phyloP scores from a whole-genome alignment of 805 yeast species.

The Candida boidinii region DNA sequence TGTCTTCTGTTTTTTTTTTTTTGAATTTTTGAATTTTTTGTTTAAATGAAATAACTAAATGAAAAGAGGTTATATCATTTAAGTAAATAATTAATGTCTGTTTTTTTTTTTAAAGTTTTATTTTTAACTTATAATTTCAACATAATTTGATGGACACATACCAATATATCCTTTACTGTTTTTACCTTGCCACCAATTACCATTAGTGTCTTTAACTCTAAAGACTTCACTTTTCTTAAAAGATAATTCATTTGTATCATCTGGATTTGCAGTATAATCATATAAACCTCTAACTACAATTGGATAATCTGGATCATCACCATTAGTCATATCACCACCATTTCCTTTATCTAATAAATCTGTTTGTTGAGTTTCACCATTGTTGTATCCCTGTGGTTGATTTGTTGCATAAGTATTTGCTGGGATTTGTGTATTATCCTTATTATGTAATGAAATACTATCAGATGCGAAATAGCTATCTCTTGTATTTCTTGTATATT shows the following conservation, averaged over 20 bases:
- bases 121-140: conserved; percentile 71
- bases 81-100: too few species aligned
- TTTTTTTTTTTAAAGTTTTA: too few species aligned
- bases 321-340: conserved; percentile 6
- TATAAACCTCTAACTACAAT: conserved; percentile 83
- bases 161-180: conserved; percentile 88
- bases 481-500: too few species aligned
- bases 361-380: conserved; percentile 10
- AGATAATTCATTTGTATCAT: conserved; percentile 86
- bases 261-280: conserved; percentile 82
- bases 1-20: too few species aligned
- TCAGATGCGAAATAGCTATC: too few species aligned
- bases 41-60: too few species aligned
- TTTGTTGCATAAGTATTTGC: too few species aligned
- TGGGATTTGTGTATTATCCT: conserved; percentile 8
- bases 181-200: conserved; percentile 98
- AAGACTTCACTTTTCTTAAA: conserved; percentile 87
- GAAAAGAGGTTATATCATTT: too few species aligned
- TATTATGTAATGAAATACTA: too few species aligned
- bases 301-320: conserved; percentile 48
- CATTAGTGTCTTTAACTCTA: conserved; percentile 86
- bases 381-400: too few species aligned
- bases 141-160: conserved; percentile 92
- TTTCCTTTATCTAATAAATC: conserved; percentile 1
- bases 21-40: too few species aligned